phyloP scores from a whole-genome alignment of 257 asterid genomes.

The Perilla frutescens region DNA sequence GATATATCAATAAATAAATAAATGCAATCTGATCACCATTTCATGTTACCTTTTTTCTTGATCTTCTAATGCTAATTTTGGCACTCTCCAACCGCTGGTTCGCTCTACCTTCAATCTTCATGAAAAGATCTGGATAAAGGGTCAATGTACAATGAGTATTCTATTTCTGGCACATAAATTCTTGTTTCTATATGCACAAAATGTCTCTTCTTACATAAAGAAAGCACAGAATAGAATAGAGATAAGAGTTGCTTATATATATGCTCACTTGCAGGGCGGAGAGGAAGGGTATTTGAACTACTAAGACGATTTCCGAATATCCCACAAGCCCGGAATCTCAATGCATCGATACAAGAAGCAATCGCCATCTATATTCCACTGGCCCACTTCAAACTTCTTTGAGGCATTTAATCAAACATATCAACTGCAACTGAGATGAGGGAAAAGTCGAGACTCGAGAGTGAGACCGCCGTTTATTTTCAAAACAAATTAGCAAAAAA shows the following conservation, averaged over 20 bases:
- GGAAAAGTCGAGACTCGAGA: background rate
- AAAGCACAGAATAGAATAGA: background rate
- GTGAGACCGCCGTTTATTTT: background rate
- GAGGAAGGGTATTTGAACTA: conserved; percentile 37
- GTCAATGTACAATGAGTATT: background rate
- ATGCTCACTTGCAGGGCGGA: conserved; percentile 49
- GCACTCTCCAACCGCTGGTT: conserved; percentile 65
- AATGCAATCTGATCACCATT: too few relatives aligned
- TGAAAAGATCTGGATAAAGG: conserved; percentile 37
- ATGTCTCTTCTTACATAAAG: background rate
- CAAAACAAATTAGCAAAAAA: too few relatives aligned
- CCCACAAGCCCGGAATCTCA: conserved; percentile 50
- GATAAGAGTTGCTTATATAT: background rate
- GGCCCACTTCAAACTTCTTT: conserved; percentile 14
- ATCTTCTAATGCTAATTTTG: conserved; percentile 66
- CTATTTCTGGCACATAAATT: background rate
- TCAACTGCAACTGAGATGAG: conserved; percentile 26
- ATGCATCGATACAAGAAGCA: conserved; percentile 38
- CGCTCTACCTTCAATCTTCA: conserved; percentile 64
- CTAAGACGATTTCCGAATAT: conserved; percentile 51
- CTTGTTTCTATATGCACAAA: too few relatives aligned
- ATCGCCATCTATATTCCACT: conserved; percentile 43
- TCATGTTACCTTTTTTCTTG: conserved; percentile 61
- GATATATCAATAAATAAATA: background rate
- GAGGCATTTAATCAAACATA: conserved; percentile 58